A percentile compares a stretch with the other conserved stretches of the same genome.
Conservation (phyloP, 768 basidiomycete genomes). For the Kwoniella europaea region DNA sequence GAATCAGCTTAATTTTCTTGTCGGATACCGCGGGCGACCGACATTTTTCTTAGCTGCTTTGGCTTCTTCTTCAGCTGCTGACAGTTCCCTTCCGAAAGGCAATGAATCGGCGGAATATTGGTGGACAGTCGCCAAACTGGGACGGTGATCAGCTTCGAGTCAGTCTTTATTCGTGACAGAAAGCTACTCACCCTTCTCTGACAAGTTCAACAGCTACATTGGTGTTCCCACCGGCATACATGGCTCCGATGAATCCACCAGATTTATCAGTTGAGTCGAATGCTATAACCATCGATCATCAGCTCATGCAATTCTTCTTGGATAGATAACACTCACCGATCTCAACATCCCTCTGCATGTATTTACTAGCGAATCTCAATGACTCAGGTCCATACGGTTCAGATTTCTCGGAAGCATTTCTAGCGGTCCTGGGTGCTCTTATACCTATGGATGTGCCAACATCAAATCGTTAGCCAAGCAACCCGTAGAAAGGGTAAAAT, state of each 20-base stretch:
- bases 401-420: constrained; percentile 75
- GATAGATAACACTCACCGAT: constrained; percentile 61
- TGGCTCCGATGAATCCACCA: constrained; percentile 89
- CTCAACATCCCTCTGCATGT: constrained; percentile 94
- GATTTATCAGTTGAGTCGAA: constrained; percentile 89
- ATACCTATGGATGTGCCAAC: constrained; percentile 66
- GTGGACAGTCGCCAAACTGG: constrained; percentile 76
- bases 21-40: constrained; percentile 50
- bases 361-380: constrained; percentile 75
- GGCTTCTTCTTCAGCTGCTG: constrained; percentile 86
- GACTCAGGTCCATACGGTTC: constrained; percentile 89
- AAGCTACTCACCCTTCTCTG: constrained; percentile 67
- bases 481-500: neutral
- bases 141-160: neutral
- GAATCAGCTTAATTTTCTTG: neutral
- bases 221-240: constrained; percentile 76
- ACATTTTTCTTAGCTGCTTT: constrained; percentile 80
- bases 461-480: neutral
- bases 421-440: constrained; percentile 83
- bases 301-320: neutral
- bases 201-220: constrained; percentile 85
- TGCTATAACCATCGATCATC: constrained; percentile 52
- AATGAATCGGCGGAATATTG: constrained; percentile 82
- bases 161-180: neutral
- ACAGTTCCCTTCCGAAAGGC: constrained; percentile 77